Evolutionary conservation across 495 filamentous ascomycete genomes (phyloP), one percentile per base, ranked within the genome.

Genomic region (Amphirosellinia nigrospora): DNA sequence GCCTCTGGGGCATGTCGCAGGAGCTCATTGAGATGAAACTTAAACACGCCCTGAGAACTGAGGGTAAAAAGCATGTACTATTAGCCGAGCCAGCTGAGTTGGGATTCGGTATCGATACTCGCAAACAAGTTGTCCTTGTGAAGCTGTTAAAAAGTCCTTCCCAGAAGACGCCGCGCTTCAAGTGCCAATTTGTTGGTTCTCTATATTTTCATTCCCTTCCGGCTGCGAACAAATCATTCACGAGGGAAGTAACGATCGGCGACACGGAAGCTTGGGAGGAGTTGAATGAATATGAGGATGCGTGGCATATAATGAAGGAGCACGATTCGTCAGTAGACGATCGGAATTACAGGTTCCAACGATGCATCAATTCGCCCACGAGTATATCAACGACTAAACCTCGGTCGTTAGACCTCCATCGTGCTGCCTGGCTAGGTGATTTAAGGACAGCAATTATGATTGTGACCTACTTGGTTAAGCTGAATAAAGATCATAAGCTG

Each of bases 161-260:
- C 8, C 34, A 9, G 19, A 34, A 11, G 19, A 39, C 5, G 8
- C 56, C 32, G 0, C 15, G 30, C 1, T 39, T 38, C 34, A 59
- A 59, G 32, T 36, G 56, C 56, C 56, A 39, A 13, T 59, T 59
- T 59, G 56, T 59, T 16, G 56, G 56, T 23, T 59, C 56, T 59
- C 23, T 59, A 23, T 59, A 59, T 23, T 39, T 59, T 9, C 23
- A 4, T 59, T 23, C 56, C 4, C 0, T 34, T 3, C 21, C 39
- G 10, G 16, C 1, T 7, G n/a, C 38, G 7, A 39, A 1, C 13
- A 8, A 21, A 19, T 10, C 8, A 23, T 7, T 13, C 1, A 39
- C 34, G 7, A 19, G 16, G 4, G 16, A 59, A 8, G 11, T 38
- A 39, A 59, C 56, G 10, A 59, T 59, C 39, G 56, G 56, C 19